Percentiles rank a stretch among this genome's conserved stretches.
These are phyloP conservation scores for Sphagnum fallax DNA, from an alignment of 228 moss, liverwort and hornwort genomes.

Conservation along the genomic window DNA sequence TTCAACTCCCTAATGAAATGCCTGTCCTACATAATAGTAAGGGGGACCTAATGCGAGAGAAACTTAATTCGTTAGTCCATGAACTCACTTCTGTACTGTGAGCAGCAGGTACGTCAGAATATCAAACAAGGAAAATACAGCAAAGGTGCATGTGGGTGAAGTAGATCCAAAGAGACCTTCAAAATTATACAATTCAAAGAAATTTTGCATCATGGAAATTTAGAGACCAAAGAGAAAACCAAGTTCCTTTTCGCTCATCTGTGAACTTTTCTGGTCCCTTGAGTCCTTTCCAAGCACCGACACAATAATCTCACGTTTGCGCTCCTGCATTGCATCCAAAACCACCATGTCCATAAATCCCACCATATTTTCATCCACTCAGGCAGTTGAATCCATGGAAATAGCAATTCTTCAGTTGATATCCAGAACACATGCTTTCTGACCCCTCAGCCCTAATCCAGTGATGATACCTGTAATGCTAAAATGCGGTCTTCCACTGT, in stretches of 20 bases:
- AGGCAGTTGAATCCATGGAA: not conserved
- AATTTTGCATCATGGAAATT: not conserved
- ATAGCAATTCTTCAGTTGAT: not conserved
- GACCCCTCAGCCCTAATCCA: not conserved
- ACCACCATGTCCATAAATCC: not conserved
- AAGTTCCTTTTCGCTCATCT: constrained; percentile 24
- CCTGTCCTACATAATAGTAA: too few relatives aligned
- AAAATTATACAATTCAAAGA: too few relatives aligned
- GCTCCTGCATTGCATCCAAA: constrained; percentile 15
- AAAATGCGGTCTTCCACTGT: constrained; percentile 2
- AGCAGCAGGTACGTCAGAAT: too few relatives aligned
- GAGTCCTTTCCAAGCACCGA: constrained; percentile 35
- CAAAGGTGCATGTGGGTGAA: too few relatives aligned
- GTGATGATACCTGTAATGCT: constrained; percentile 5
- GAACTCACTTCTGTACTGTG: too few relatives aligned
- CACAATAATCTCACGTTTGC: constrained; percentile 37
- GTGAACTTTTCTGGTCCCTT: constrained; percentile 18
- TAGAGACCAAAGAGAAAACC: constrained; percentile 24
- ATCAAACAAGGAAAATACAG: too few relatives aligned
- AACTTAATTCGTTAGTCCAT: too few relatives aligned
- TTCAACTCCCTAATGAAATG: too few relatives aligned
- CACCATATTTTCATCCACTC: not conserved
- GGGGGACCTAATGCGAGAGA: too few relatives aligned
- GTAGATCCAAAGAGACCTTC: too few relatives aligned
- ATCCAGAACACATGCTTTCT: too few relatives aligned